A percentile compares a stretch with the other conserved stretches of the same genome.
Conservation (phyloP, 139 green algal species). For the Chlamydomonas sp. region DNA sequence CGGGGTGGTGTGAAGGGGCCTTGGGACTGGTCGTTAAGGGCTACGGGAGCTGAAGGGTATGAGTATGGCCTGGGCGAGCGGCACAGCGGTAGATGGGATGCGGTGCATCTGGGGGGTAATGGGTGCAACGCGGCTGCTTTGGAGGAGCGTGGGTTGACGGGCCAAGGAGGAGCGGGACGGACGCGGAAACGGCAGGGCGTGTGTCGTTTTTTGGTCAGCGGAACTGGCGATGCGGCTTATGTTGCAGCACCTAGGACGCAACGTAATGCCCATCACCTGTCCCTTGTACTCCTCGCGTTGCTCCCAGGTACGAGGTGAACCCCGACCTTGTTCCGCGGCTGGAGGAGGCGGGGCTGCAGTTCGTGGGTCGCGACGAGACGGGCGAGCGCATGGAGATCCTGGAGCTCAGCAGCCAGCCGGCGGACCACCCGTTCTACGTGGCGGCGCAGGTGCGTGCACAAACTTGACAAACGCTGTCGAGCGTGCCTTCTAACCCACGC, state of each 20-base stretch:
- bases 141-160: too few species aligned
- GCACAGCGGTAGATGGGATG: too few species aligned
- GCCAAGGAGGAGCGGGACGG: too few species aligned
- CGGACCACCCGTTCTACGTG: conserved; percentile 91
- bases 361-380: conserved; percentile 95
- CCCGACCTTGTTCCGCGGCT: conserved; percentile 89
- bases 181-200: not conserved
- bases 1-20: too few species aligned
- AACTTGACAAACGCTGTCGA: not conserved
- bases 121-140: too few species aligned
- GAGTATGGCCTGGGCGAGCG: too few species aligned
- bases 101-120: too few species aligned
- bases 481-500: too few species aligned
- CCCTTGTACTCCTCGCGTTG: not conserved
- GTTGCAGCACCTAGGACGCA: too few species aligned
- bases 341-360: conserved; percentile 83
- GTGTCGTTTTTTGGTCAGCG: not conserved
- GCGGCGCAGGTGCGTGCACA: conserved; percentile 59
- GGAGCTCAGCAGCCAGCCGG: conserved; percentile 77
- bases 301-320: conserved; percentile 92
- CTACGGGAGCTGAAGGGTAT: not conserved
- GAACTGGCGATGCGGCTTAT: too few species aligned
- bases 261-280: not conserved
- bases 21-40: not conserved
- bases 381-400: conserved; percentile 97